These are phyloP conservation scores for Chrysoporthe puriensis DNA, from an alignment of 2,329 filamentous ascomycete genomes.

Conservation along the genomic window DNA sequence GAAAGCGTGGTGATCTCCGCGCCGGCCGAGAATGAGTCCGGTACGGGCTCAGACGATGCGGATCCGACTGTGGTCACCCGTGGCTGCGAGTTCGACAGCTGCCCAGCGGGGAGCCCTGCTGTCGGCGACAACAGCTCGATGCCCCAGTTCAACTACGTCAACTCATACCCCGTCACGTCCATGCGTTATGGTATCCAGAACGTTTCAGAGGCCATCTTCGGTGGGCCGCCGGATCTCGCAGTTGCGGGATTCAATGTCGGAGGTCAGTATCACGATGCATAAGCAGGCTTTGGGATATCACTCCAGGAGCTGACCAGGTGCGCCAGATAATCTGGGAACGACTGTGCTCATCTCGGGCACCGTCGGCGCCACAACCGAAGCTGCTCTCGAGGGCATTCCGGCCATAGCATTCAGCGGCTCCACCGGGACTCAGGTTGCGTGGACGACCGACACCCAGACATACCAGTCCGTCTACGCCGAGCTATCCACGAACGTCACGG, in stretches of 20 bases:
- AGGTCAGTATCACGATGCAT: constrained; percentile 9
- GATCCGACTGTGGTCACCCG: constrained; percentile 51
- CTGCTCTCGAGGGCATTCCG: constrained; percentile 60
- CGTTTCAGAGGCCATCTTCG: constrained; percentile 58
- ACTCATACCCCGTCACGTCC: constrained; percentile 68
- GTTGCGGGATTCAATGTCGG: constrained; percentile 66
- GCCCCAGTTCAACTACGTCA: constrained; percentile 70
- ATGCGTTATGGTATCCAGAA: constrained; percentile 65
- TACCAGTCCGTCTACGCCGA: constrained; percentile 59
- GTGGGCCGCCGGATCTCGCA: constrained; percentile 60
- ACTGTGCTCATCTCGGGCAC: constrained; percentile 65
- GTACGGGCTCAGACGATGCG: constrained; percentile 58
- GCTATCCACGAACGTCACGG: constrained; percentile 61
- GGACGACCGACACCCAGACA: constrained; percentile 51
- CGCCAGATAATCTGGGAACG: constrained; percentile 55
- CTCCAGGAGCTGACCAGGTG: not conserved
- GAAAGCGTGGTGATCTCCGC: constrained; percentile 67
- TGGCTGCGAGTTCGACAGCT: constrained; percentile 65
- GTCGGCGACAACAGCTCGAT: constrained; percentile 61
- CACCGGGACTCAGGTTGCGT: constrained; percentile 17
- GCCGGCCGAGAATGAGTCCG: constrained; percentile 69
- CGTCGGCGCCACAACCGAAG: constrained; percentile 65
- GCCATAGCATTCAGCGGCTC: constrained; percentile 68
- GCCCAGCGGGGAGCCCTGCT: constrained; percentile 58
- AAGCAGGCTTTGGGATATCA: not conserved